A percentile compares a stretch with the other conserved stretches of the same genome.
Conservation (phyloP, 2,329 filamentous ascomycete species). For the Fusarium secorum region DNA sequence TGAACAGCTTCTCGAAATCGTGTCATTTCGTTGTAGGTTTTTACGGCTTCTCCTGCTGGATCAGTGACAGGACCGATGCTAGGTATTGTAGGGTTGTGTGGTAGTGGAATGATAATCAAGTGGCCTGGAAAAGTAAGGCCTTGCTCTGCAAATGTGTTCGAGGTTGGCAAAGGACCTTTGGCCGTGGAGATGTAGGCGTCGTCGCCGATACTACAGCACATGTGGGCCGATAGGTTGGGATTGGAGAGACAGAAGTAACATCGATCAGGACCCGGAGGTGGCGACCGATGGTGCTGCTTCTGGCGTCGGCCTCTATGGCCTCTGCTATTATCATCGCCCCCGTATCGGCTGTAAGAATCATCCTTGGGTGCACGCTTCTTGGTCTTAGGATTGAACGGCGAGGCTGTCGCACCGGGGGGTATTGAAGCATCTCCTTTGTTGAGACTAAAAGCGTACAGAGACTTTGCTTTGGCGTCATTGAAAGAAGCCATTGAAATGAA, state of each 20-base stretch:
- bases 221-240: conserved; percentile 81
- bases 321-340: conserved; percentile 55
- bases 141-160: conserved; percentile 69
- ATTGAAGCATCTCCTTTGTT: conserved; percentile 70
- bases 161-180: conserved; percentile 83
- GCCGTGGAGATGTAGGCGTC: conserved; percentile 90
- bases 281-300: conserved; percentile 57
- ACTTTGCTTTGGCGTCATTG: conserved; percentile 80
- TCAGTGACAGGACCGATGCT: conserved; percentile 66
- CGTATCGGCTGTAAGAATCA: conserved; percentile 64
- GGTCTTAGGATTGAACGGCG: conserved; percentile 68
- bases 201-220: conserved; percentile 88
- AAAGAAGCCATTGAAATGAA: conserved; percentile 89
- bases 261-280: conserved; percentile 74
- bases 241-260: conserved; percentile 98
- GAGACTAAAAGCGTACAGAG: conserved; percentile 80
- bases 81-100: conserved; percentile 79
- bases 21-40: conserved; percentile 81
- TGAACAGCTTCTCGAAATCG: conserved; percentile 81
- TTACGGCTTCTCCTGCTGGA: conserved; percentile 61
- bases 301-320: conserved; percentile 53
- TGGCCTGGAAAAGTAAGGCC: conserved; percentile 81
- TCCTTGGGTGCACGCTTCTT: conserved; percentile 64
- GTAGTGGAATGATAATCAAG: conserved; percentile 88
- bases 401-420: conserved; percentile 76